phyloP scores from a whole-genome alignment of 2,329 filamentous ascomycete genomes.

The Lasiodiplodia gonubiensis region DNA sequence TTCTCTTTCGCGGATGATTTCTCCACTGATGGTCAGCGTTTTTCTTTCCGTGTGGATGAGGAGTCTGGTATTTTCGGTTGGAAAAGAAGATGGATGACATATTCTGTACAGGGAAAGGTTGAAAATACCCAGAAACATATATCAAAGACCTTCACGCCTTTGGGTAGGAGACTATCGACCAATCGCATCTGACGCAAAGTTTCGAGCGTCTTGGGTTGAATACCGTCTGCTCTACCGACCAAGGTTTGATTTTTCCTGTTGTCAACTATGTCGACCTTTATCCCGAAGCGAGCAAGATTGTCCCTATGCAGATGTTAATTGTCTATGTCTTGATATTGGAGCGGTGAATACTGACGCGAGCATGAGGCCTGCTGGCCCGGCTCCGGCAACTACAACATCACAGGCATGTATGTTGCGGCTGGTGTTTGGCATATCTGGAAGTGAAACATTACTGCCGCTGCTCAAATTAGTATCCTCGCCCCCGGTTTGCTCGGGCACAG shows the following conservation, averaged over 20 bases:
- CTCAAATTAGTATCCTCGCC: background rate
- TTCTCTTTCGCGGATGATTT: slow-evolving; percentile 45
- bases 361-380: slow-evolving; percentile 51
- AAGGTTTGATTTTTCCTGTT: slow-evolving; percentile 71
- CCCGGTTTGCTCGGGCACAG: background rate
- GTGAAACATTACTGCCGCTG: background rate
- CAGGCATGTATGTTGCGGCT: slow-evolving; percentile 38
- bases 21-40: slow-evolving; percentile 31
- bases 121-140: slow-evolving; percentile 72
- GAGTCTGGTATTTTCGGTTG: background rate
- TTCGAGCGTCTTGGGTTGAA: slow-evolving; percentile 80
- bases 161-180: slow-evolving; percentile 68
- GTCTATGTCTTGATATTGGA: slow-evolving; percentile 25
- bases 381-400: slow-evolving; percentile 49
- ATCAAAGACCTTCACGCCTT: slow-evolving; percentile 73
- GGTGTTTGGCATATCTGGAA: background rate
- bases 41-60: background rate
- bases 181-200: slow-evolving; percentile 75
- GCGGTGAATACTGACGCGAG: slow-evolving; percentile 42
- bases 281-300: slow-evolving; percentile 68
- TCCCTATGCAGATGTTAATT: slow-evolving; percentile 44
- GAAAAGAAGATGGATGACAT: background rate
- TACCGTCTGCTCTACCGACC: slow-evolving; percentile 71
- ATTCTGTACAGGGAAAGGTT: background rate
- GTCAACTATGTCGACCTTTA: slow-evolving; percentile 70